Base-by-base conservation (phyloP, 2,329 filamentous ascomycete species). In the Pestalotiopsis sp. region DNA sequence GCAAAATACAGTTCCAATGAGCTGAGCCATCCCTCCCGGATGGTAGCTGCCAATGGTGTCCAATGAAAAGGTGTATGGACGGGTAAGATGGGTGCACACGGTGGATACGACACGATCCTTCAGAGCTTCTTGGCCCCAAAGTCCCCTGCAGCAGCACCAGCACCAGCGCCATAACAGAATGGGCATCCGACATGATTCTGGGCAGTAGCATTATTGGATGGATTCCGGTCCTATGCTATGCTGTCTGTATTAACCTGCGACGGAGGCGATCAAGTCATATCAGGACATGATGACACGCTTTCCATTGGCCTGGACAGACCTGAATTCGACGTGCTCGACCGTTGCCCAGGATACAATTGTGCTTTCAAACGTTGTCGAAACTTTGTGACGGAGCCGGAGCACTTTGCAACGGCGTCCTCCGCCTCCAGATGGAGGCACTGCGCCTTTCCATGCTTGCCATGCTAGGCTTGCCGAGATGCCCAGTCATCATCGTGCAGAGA, bases 91-190 rank as follows among this genome's bases (percentile, higher is more conserved):
- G 31, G 59, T 41, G 45, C 45, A n/a, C 57, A 27, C 31, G n/a
- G 57, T 59, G 61, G 61, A 31, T 49, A 36, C 41, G 14, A 7
- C 17, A 23, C 36, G 31, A 62, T 62, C 59, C 59, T 62, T 36
- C 31, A 11, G 17, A 59, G 23, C 23, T 20, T 13, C 20, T 49
- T 64, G 61, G 61, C 41, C 61, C 61, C 38, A 64, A 64, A 64
- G 61, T 64, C 39, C 61, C 61, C 20, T 49, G 61, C 61, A 64
- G 61, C 61, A 45, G 61, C 61, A 45, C 20, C 39, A 36, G 61
- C 61, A 25, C 20, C 39, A 36, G 57, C 57, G 14, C n/a, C n/a
- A 58, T 13, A 59, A 59, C 23, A 36, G 57, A 59, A 59, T 23
- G 13, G 59, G 13, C 17, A 36, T 62, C 36, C 38, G 13, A 12